Conservation (phyloP, 495 filamentous ascomycete species). For the Neurospora sp. region DNA sequence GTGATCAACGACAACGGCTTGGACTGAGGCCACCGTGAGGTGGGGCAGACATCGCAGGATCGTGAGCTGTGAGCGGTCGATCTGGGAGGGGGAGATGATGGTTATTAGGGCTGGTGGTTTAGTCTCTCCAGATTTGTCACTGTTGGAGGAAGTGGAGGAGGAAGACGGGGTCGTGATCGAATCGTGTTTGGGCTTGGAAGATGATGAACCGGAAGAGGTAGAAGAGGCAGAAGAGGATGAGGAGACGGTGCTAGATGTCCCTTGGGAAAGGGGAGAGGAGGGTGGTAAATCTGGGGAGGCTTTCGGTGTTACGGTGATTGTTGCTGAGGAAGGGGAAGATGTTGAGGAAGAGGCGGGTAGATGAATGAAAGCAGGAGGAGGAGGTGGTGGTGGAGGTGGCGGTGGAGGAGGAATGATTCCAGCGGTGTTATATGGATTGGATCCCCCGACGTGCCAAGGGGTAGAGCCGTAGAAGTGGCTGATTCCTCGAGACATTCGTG, state of each 20-base stretch:
- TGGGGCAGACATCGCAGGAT: background rate
- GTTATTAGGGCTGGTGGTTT: background rate
- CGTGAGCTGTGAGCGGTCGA: background rate
- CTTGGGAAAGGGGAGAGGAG: background rate
- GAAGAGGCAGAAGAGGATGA: background rate
- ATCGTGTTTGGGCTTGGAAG: background rate
- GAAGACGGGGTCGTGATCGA: background rate
- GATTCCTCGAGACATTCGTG: background rate
- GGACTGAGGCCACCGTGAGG: background rate
- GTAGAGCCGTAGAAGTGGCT: background rate
- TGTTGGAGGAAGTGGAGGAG: background rate
- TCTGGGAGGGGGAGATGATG: background rate
- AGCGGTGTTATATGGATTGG: background rate
- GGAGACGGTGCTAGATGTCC: slow-evolving; percentile 1
- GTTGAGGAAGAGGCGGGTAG: slow-evolving; percentile 4
- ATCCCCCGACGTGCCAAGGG: background rate
- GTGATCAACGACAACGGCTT: background rate
- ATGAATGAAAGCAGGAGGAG: slow-evolving; percentile 16
- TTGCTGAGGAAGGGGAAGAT: slow-evolving; percentile 11
- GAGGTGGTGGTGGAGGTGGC: slow-evolving; percentile 19
- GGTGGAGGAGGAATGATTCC: slow-evolving; percentile 12
- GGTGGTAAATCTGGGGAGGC: slow-evolving; percentile 4
- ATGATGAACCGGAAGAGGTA: background rate
- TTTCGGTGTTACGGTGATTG: slow-evolving; percentile 17
- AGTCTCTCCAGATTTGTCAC: too few relatives aligned